phyloP scores from a whole-genome alignment of 257 asterid species.

The Plantago major region DNA sequence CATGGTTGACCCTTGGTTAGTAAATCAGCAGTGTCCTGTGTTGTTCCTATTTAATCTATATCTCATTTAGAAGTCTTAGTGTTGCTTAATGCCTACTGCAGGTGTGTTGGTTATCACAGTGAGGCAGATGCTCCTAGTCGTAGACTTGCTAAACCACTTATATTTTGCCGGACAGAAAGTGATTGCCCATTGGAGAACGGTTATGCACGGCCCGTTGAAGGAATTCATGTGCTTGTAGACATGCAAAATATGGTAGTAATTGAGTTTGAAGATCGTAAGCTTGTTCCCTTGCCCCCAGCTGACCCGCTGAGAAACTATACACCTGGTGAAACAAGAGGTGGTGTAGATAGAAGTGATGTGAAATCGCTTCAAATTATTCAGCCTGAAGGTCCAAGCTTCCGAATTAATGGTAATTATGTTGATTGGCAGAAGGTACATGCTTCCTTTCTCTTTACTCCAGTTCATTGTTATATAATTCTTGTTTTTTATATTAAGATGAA shows the following conservation, averaged over 20 bases:
- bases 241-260: conserved; percentile 55
- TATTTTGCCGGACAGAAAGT: conserved; percentile 77
- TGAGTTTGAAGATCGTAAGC: conserved; percentile 53
- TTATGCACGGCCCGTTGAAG: conserved; percentile 97
- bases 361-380: conserved; percentile 80
- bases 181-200: conserved; percentile 97
- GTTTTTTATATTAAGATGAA: conserved; percentile 8
- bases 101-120: conserved; percentile 58
- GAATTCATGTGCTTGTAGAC: conserved; percentile 71
- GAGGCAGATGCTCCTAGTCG: conserved; percentile 58
- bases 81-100: conserved; percentile 23
- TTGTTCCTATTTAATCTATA: conserved; percentile 10
- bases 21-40: conserved; percentile 9
- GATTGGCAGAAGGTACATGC: conserved; percentile 91
- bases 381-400: conserved; percentile 98
- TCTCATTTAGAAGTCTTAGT: conserved; percentile 15
- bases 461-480: not conserved
- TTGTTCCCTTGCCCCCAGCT: conserved; percentile 56
- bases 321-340: conserved; percentile 92
- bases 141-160: conserved; percentile 53
- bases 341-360: conserved; percentile 92
- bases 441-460: conserved; percentile 8
- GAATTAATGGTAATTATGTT: conserved; percentile 66
- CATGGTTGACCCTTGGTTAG: conserved; percentile 99
- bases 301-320: conserved; percentile 88